phyloP scores from a whole-genome alignment of 148 eudicot genomes.

The Chenopodium berlandieri region DNA sequence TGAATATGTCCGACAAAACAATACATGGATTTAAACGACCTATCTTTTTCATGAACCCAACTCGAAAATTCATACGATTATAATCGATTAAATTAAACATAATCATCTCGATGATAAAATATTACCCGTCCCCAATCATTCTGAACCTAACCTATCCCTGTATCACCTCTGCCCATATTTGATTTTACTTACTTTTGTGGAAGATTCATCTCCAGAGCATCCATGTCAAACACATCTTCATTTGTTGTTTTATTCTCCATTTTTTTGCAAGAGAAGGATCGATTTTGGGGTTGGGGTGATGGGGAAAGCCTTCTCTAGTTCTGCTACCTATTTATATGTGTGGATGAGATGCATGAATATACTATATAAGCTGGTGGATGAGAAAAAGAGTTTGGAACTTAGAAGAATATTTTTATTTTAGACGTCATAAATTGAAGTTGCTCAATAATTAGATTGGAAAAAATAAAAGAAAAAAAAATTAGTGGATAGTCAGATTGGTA shows the following conservation, averaged over 20 bases:
- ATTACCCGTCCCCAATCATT: too few species aligned
- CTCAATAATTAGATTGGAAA: conserved; percentile 10
- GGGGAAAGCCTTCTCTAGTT: not conserved
- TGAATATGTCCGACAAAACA: too few species aligned
- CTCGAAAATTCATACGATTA: too few species aligned
- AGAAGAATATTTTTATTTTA: conserved; percentile 15
- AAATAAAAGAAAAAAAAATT: not conserved
- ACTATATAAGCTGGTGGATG: conserved; percentile 25
- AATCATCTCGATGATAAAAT: too few species aligned
- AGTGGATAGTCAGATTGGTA: not conserved
- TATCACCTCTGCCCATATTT: not conserved
- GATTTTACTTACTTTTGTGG: conserved; percentile 28
- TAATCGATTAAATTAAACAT: too few species aligned
- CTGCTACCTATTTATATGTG: not conserved
- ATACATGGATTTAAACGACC: too few species aligned
- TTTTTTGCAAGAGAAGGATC: not conserved
- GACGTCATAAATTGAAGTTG: conserved; percentile 6
- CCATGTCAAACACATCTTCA: conserved; percentile 28
- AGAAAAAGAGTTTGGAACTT: conserved; percentile 16
- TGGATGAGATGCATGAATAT: not conserved
- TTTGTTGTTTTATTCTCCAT: conserved; percentile 26
- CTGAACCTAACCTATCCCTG: not conserved
- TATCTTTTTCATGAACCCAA: too few species aligned
- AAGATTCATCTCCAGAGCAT: conserved; percentile 25
- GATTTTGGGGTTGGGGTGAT: not conserved